These are phyloP conservation scores for Ophiostoma piceae DNA, from an alignment of 2,329 filamentous ascomycete genomes.

Conservation along the genomic window DNA sequence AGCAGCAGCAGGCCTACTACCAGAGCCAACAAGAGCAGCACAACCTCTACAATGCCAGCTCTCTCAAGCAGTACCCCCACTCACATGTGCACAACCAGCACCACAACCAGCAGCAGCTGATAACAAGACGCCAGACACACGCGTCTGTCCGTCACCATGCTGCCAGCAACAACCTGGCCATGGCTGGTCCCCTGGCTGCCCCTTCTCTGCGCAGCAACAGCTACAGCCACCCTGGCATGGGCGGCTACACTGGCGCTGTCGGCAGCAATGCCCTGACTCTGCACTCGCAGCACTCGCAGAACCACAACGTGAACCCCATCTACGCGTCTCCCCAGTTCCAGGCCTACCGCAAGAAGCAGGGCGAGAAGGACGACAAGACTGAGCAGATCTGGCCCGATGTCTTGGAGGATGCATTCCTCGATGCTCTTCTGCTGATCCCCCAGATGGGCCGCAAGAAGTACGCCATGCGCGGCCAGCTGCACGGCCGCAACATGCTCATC, in stretches of 20 bases:
- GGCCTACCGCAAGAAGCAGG: conserved; percentile 61
- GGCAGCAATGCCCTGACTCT: conserved; percentile 13
- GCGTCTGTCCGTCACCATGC: conserved; percentile 16
- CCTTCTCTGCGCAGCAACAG: conserved; percentile 18
- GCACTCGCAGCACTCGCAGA: neutral
- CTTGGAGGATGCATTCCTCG: conserved; percentile 61
- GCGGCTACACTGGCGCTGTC: conserved; percentile 3
- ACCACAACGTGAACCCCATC: conserved; percentile 47
- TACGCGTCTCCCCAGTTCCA: conserved; percentile 59
- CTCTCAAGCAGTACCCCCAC: conserved; percentile 20
- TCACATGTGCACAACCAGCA: conserved; percentile 19
- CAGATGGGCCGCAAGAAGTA: conserved; percentile 63
- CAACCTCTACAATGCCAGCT: conserved; percentile 19
- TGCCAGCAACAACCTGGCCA: conserved; percentile 18
- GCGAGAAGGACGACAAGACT: conserved; percentile 57
- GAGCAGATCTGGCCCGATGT: conserved; percentile 58
- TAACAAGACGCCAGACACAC: conserved; percentile 21
- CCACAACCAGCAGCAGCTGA: conserved; percentile 20
- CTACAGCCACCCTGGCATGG: conserved; percentile 16
- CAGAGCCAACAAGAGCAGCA: conserved; percentile 23
- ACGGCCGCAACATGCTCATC: conserved; percentile 66
- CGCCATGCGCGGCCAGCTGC: conserved; percentile 57
- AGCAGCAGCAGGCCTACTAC: conserved; percentile 26
- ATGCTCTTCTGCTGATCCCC: conserved; percentile 61
- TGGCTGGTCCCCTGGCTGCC: conserved; percentile 20